Evolutionary conservation across 1,284 basidiomycete genomes (phyloP).

Genomic region (Moesziomyces sp.): DNA sequence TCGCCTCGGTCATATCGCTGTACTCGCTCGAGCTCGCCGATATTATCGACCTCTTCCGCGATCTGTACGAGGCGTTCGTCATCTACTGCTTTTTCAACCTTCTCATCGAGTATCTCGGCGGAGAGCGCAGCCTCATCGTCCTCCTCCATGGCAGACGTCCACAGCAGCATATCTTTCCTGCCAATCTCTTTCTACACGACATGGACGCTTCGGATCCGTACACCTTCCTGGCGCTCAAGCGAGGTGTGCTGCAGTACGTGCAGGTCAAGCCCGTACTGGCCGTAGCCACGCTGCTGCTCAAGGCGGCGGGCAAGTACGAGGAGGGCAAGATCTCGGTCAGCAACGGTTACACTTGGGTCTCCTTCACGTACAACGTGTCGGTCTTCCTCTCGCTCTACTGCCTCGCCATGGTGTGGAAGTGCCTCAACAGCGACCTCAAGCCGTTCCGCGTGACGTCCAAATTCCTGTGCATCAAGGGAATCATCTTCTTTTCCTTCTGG

Average conservation of each 20-base stretch:
- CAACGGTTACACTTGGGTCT: conserved; percentile 78
- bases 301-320: conserved; percentile 85
- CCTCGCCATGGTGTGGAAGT: conserved; percentile 65
- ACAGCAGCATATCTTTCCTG: conserved; percentile 85
- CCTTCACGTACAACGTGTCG: conserved; percentile 76
- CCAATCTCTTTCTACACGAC: conserved; percentile 69
- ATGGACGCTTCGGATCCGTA: conserved; percentile 72
- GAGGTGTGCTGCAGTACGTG: conserved; percentile 96
- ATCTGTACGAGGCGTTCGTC: conserved; percentile 97
- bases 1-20: conserved; percentile 90
- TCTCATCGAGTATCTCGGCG: conserved; percentile 79
- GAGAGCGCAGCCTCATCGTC: conserved; percentile 90
- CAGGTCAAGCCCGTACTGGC: conserved; percentile 94
- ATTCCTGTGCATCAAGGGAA: conserved; percentile 92
- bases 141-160: conserved; percentile 88
- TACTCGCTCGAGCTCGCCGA: conserved; percentile 95
- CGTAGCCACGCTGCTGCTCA: conserved; percentile 83
- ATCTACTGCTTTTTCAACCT: conserved; percentile 78
- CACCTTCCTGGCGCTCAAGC: conserved; percentile 90
- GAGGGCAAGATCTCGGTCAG: conserved; percentile 84
- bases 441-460: conserved; percentile 64
- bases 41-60: conserved; percentile 92
- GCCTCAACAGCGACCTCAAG: conserved; percentile 57
- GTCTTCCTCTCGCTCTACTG: conserved; percentile 70
- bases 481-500: conserved; percentile 99